Evolutionary conservation across 2,329 filamentous ascomycete species (phyloP).

Genomic region (Aspergillus floridensis): DNA sequence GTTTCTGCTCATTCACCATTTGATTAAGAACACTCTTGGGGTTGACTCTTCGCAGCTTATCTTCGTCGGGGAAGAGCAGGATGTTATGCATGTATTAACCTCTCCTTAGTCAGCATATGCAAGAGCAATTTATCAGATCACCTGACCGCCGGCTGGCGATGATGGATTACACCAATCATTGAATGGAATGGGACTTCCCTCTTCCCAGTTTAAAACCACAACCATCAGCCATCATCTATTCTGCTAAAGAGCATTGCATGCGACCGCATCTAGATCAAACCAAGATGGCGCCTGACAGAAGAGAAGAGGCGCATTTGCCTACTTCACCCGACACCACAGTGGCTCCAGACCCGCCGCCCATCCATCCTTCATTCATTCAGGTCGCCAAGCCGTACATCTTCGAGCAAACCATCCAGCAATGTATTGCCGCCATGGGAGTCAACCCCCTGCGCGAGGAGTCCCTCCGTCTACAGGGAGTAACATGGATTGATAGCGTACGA

Average conservation of each 20-base stretch:
- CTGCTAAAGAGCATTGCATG: not conserved
- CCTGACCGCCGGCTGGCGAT: not conserved
- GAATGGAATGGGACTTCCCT: not conserved
- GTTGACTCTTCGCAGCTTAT: no score
- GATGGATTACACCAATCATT: not conserved
- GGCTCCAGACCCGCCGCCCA: constrained; percentile 40
- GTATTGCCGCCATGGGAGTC: constrained; percentile 66
- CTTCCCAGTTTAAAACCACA: not conserved
- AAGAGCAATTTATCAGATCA: not conserved
- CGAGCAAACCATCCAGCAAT: constrained; percentile 74
- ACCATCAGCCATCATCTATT: not conserved
- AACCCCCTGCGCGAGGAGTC: constrained; percentile 76
- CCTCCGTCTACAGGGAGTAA: constrained; percentile 78
- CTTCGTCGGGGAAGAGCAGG: no score
- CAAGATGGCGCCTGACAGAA: constrained; percentile 24
- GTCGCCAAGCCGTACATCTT: constrained; percentile 74
- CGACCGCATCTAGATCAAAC: not conserved
- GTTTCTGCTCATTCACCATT: no score
- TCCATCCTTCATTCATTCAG: constrained; percentile 63
- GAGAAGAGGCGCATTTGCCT: constrained; percentile 15
- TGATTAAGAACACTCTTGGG: no score
- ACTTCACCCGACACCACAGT: constrained; percentile 11
- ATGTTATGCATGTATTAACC: no score
- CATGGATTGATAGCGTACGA: constrained; percentile 83
- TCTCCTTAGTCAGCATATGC: not conserved